A percentile compares a stretch with the other conserved stretches of the same genome.
phyloP scores from a whole-genome alignment of 306 rosid genomes.

The Luffa acutangula region DNA sequence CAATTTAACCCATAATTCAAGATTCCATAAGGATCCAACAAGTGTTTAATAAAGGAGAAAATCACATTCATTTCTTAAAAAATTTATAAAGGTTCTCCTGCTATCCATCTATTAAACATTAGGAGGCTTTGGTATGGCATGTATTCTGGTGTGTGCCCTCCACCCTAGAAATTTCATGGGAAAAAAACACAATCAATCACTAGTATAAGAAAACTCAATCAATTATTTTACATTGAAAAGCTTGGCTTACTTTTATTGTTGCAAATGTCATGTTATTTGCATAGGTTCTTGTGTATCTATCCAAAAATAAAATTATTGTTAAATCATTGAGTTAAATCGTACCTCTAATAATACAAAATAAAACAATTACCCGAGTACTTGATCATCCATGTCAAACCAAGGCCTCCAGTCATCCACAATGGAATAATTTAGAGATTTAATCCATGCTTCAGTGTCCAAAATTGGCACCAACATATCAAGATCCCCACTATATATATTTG shows the following conservation, averaged over 20 bases:
- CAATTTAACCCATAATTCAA: no score
- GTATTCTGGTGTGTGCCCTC: neutral
- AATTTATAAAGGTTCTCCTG: neutral
- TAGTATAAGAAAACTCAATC: neutral
- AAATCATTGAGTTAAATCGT: neutral
- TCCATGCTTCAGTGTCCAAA: slow-evolving; percentile 14
- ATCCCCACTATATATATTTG: slow-evolving; percentile 24
- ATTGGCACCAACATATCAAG: slow-evolving; percentile 12
- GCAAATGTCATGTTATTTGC: neutral
- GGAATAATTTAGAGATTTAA: slow-evolving; percentile 16
- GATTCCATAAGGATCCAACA: no score
- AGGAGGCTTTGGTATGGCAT: neutral
- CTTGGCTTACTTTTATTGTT: neutral
- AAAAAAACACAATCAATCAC: neutral
- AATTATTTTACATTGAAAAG: neutral
- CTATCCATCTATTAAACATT: neutral
- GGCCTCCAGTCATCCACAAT: slow-evolving; percentile 26
- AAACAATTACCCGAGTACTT: slow-evolving; percentile 17
- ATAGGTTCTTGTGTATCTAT: slow-evolving; percentile 1
- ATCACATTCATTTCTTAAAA: no score
- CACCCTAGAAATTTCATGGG: neutral
- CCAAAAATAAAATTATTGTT: neutral
- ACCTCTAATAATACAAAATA: neutral
- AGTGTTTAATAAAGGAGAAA: no score
- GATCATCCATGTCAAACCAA: slow-evolving; percentile 17